phyloP scores from a whole-genome alignment of 2,329 filamentous ascomycete genomes.

The Fusarium bulbicola region DNA sequence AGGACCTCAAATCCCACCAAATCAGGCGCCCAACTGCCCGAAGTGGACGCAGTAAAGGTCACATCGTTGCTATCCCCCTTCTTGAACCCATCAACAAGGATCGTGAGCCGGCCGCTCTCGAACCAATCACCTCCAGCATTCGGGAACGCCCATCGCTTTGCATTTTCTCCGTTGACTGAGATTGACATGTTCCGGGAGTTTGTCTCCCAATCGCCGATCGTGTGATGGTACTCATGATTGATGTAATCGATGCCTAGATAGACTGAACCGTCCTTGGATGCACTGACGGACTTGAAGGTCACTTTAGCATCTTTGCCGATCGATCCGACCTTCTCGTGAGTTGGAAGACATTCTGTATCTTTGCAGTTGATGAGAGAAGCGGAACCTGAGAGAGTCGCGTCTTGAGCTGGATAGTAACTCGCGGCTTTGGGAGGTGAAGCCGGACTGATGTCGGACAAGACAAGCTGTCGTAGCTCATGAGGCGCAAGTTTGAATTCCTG shows the following conservation, averaged over 20 bases:
- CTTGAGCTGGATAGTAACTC: constrained; percentile 52
- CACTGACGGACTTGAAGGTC: constrained; percentile 47
- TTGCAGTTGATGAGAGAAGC: constrained; percentile 49
- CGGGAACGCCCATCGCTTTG: constrained; percentile 60
- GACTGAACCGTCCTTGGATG: constrained; percentile 46
- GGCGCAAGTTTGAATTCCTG: constrained; percentile 47
- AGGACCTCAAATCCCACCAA: constrained; percentile 53
- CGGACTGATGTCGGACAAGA: constrained; percentile 48
- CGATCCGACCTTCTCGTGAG: constrained; percentile 54
- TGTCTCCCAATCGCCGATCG: constrained; percentile 54
- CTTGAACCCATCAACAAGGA: constrained; percentile 57
- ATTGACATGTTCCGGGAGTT: constrained; percentile 62
- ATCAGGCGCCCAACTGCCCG: constrained; percentile 50
- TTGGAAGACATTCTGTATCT: constrained; percentile 52
- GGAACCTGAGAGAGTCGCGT: constrained; percentile 49
- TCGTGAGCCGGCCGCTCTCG: constrained; percentile 55
- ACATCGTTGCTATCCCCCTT: constrained; percentile 51
- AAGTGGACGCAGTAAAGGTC: constrained; percentile 44
- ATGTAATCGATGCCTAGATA: constrained; percentile 60
- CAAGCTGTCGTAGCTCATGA: constrained; percentile 53
- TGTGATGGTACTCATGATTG: constrained; percentile 60
- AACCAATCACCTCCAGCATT: constrained; percentile 61
- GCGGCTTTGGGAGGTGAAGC: constrained; percentile 35
- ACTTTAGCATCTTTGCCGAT: constrained; percentile 48
- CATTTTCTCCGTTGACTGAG: constrained; percentile 53